These are phyloP conservation scores for Acidomyces sp. DNA, from an alignment of 495 filamentous ascomycete species.

Conservation along the genomic window DNA sequence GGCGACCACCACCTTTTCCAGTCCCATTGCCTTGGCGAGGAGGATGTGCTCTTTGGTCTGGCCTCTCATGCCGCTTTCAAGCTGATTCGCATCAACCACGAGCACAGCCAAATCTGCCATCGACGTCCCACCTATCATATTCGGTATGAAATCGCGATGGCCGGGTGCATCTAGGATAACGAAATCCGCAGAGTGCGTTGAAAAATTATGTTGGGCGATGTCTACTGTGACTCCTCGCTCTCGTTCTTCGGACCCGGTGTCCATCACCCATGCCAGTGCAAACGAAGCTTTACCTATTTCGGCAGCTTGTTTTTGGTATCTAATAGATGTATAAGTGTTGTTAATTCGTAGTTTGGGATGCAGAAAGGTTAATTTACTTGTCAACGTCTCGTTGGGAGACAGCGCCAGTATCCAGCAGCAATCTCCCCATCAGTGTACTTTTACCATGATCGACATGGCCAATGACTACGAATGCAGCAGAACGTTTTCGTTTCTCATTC, in stretches of 20 bases:
- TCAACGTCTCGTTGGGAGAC: conserved; percentile 79
- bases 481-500: conserved; percentile 61
- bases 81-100: conserved; percentile 86
- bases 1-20: conserved; percentile 73
- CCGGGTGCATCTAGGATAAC: conserved; percentile 94
- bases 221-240: conserved; percentile 91
- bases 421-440: conserved; percentile 89
- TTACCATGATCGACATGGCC: conserved; percentile 97
- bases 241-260: conserved; percentile 79
- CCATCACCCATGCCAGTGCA: conserved; percentile 89
- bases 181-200: conserved; percentile 71
- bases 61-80: conserved; percentile 83
- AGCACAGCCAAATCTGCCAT: conserved; percentile 95
- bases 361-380: conserved; percentile 30
- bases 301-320: conserved; percentile 72
- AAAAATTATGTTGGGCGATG: conserved; percentile 86
- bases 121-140: conserved; percentile 94
- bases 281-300: conserved; percentile 91
- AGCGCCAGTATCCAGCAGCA: conserved; percentile 80
- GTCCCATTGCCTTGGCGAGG: conserved; percentile 81
- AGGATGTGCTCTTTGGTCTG: conserved; percentile 91
- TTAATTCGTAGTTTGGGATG: not conserved
- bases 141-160: conserved; percentile 90
- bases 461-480: conserved; percentile 90
- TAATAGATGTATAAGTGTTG: not conserved